phyloP scores from a whole-genome alignment of 2,329 filamentous ascomycete genomes.

The Periconia sp. region DNA sequence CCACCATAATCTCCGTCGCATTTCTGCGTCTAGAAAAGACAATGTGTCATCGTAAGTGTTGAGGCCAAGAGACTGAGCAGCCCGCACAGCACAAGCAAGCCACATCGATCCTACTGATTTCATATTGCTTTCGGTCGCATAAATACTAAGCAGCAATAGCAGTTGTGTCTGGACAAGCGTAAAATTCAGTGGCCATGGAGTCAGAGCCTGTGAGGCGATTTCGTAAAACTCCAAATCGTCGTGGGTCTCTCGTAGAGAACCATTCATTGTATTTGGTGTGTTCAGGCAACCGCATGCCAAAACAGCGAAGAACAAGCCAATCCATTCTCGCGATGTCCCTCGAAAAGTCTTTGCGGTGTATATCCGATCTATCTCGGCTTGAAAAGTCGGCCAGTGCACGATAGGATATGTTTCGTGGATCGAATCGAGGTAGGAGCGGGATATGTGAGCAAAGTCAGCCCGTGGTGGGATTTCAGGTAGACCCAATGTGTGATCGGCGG shows the following conservation, averaged over 20 bases:
- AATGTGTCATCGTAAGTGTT: constrained; percentile 77
- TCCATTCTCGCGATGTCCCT: constrained; percentile 71
- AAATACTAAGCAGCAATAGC: constrained; percentile 76
- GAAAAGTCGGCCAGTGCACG: constrained; percentile 85
- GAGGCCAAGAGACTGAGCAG: constrained; percentile 83
- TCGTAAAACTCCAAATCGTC: constrained; percentile 73
- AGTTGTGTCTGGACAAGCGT: constrained; percentile 77
- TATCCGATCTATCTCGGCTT: constrained; percentile 75
- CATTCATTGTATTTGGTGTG: constrained; percentile 61
- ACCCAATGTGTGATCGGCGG: constrained; percentile 51
- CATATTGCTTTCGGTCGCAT: constrained; percentile 83
- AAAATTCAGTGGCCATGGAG: constrained; percentile 82
- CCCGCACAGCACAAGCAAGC: constrained; percentile 79
- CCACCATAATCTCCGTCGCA: constrained; percentile 92
- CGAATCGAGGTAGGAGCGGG: constrained; percentile 76
- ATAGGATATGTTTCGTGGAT: constrained; percentile 84
- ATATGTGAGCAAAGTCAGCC: constrained; percentile 71
- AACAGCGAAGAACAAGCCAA: constrained; percentile 81
- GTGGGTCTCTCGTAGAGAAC: constrained; percentile 59
- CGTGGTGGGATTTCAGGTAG: constrained; percentile 73
- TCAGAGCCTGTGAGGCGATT: constrained; percentile 70
- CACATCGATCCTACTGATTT: constrained; percentile 86
- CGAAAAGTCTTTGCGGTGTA: constrained; percentile 70
- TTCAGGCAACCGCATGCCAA: constrained; percentile 84
- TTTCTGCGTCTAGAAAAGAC: constrained; percentile 79